Conservation (phyloP, 768 basidiomycete genomes). For the Suillus fuscotomentosus region DNA sequence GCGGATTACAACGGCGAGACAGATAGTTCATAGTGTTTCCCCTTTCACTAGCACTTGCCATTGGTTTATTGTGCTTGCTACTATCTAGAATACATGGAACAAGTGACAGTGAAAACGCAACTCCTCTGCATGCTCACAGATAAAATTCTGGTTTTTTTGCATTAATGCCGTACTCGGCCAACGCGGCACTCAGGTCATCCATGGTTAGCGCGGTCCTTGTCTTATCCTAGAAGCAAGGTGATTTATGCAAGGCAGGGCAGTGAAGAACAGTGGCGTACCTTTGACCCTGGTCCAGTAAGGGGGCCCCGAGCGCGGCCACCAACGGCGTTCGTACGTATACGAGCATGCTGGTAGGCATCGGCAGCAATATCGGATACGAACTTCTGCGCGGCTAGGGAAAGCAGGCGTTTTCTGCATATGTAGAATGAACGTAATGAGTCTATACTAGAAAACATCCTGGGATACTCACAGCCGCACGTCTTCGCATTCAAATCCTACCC, state of each 20-base stretch:
- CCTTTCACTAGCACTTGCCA: neutral
- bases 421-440: neutral
- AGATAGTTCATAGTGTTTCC: neutral
- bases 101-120: neutral
- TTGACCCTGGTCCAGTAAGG: slow-evolving; percentile 55
- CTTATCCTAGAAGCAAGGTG: slow-evolving; percentile 57
- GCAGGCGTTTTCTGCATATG: slow-evolving; percentile 75
- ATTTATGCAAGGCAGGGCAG: slow-evolving; percentile 3
- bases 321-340: slow-evolving; percentile 86
- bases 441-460: slow-evolving; percentile 6
- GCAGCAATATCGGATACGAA: slow-evolving; percentile 96
- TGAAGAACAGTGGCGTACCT: slow-evolving; percentile 43
- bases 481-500: slow-evolving; percentile 93
- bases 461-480: slow-evolving; percentile 81
- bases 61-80: neutral
- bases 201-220: slow-evolving; percentile 93
- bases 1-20: neutral
- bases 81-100: neutral
- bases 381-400: slow-evolving; percentile 95
- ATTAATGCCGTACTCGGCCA: slow-evolving; percentile 95
- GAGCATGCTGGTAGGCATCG: slow-evolving; percentile 97
- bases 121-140: slow-evolving; percentile 42
- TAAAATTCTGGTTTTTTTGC: slow-evolving; percentile 94
- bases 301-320: slow-evolving; percentile 67
- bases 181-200: slow-evolving; percentile 92